Conservation (phyloP, 1,284 basidiomycete species). For the Singerocomus inundabilis region DNA sequence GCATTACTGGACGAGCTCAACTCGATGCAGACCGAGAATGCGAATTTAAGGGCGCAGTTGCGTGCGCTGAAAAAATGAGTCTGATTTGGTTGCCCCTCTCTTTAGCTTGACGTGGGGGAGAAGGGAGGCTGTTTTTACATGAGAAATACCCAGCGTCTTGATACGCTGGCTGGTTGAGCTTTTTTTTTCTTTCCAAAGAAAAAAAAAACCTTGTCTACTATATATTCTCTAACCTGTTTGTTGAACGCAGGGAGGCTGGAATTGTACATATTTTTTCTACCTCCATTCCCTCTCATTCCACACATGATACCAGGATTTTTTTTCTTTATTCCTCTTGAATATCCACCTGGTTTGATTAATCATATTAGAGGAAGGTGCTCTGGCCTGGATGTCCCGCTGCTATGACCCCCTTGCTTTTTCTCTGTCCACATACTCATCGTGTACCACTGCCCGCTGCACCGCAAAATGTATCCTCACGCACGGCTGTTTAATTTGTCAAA, state of each 20-base stretch:
- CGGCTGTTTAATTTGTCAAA: conserved; percentile 18
- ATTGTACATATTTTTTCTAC: not conserved
- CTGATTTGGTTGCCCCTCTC: not conserved
- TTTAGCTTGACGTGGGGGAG: not conserved
- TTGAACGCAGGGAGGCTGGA: not conserved
- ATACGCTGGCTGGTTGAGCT: not conserved
- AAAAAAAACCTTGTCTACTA: not conserved
- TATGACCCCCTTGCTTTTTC: conserved; percentile 1
- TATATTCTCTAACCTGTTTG: not conserved
- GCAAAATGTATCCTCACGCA: conserved; percentile 24
- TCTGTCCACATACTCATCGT: conserved; percentile 17
- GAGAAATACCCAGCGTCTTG: not conserved
- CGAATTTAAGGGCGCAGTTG: conserved; percentile 63
- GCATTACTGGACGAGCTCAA: conserved; percentile 78
- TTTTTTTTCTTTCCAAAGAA: not conserved
- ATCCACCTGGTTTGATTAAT: conserved; percentile 7
- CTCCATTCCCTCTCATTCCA: not conserved
- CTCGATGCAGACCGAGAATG: conserved; percentile 74
- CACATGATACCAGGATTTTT: conserved; percentile 1
- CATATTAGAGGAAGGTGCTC: not conserved
- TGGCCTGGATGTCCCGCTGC: conserved; percentile 1
- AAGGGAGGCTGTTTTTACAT: not conserved
- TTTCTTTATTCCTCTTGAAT: conserved; percentile 8
- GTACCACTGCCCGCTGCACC: conserved; percentile 16
- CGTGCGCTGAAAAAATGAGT: conserved; percentile 47